Percentiles rank a stretch among this genome's conserved stretches.
Conservation (phyloP, 495 filamentous ascomycete species). For the Talaromyces nanjingensis region DNA sequence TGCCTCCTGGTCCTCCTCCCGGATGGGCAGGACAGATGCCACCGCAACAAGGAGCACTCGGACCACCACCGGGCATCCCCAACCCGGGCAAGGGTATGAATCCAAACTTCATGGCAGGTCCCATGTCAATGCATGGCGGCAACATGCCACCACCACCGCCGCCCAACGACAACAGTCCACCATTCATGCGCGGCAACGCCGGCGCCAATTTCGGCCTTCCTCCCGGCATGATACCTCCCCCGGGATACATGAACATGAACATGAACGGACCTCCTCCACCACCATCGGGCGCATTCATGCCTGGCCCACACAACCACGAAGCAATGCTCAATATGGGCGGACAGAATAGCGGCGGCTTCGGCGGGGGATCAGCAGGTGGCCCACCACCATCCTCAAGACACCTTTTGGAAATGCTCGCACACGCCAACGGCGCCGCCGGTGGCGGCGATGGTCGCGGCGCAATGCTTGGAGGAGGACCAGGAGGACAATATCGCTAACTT, state of each 20-base stretch:
- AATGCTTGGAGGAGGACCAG: constrained; percentile 35
- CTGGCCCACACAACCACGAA: constrained; percentile 38
- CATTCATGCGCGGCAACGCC: constrained; percentile 29
- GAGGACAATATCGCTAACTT: constrained; percentile 3
- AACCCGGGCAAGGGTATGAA: constrained; percentile 31
- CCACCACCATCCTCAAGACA: constrained; percentile 39
- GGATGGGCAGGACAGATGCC: constrained; percentile 32
- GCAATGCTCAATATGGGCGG: constrained; percentile 30
- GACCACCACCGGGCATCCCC: constrained; percentile 41
- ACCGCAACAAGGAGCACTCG: constrained; percentile 30
- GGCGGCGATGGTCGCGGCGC: constrained; percentile 28
- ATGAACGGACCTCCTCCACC: constrained; percentile 39
- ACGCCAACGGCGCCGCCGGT: constrained; percentile 25
- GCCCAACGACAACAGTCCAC: constrained; percentile 28
- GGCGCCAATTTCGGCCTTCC: constrained; percentile 25
- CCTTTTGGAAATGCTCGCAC: constrained; percentile 41
- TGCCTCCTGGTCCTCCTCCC: constrained; percentile 37
- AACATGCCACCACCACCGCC: constrained; percentile 17
- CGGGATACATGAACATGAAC: constrained; percentile 34
- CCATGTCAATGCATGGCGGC: constrained; percentile 38
- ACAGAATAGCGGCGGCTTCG: constrained; percentile 27
- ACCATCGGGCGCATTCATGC: constrained; percentile 30
- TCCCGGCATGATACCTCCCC: constrained; percentile 45
- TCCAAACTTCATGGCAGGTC: constrained; percentile 36
- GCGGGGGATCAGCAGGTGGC: constrained; percentile 29